Base-by-base conservation (phyloP, 495 filamentous ascomycete species). In the Aspergillus carlsbadensis region DNA sequence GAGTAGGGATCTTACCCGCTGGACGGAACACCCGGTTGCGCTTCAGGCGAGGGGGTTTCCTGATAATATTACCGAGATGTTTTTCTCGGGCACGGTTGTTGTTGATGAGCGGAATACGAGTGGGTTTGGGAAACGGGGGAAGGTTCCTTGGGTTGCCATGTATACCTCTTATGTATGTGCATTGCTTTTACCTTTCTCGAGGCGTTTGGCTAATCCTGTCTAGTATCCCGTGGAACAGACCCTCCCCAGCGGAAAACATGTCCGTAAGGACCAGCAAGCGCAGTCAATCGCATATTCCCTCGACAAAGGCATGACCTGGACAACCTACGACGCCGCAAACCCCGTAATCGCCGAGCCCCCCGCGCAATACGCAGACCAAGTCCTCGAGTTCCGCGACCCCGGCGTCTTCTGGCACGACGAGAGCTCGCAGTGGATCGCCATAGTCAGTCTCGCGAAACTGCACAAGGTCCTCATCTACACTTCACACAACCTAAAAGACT, bases 51-150 rank as follows among this genome's bases (percentile, higher is more conserved):
- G 65, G 15, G 73, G 72, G 33, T 83, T 69, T 43, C 76, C 77
- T 3, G 58, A 63, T 34, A 76, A 72, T 31, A 63, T 75, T 31
- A 73, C 70, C 14, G 73, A 76, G 59, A 76, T 75, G 61, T 77
- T 80, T 49, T 84, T 81, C 63, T 75, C 75, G 20, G 83, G 81
- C 15, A 78, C 70, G 49, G 70, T 69, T 20, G 75, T 84, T 4
- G 65, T 80, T 22, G 81, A 85, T 56, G 63, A 62, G 18, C 73
- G 83, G 54, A 84, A 85, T 61, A 84, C 81, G 4, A 83, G 80
- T 48, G 78, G 79, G 0, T 81, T 84, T 67, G 82, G 83, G 35
- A 64, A 66, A 0, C 66, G 74, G 45, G 80, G 80, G 53, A 70
- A 66, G 36, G 71, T 76, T 35, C 79, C 78, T n/a, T 76, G 81